Evolutionary conservation across 2,329 filamentous ascomycete genomes (phyloP).

Genomic region (Cladophialophora yegresii): DNA sequence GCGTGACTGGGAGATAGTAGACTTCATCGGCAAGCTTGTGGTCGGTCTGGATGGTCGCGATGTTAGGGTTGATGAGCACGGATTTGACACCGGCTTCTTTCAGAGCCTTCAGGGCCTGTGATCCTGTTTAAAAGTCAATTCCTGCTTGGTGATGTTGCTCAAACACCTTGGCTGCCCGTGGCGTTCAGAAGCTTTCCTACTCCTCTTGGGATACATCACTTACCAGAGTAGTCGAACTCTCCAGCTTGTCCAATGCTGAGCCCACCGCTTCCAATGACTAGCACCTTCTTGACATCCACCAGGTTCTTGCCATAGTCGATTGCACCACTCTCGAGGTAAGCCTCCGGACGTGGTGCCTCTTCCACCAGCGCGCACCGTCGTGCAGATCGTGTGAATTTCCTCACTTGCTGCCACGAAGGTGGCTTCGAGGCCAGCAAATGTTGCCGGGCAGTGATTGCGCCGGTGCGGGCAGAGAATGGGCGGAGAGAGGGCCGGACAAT

Average conservation of each 20-base stretch:
- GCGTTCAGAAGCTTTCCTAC: not conserved
- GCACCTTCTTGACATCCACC: conserved; percentile 92
- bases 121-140: conserved; percentile 59
- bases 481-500: conserved; percentile 25
- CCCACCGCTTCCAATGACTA: conserved; percentile 94
- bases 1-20: conserved; percentile 96
- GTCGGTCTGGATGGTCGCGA: conserved; percentile 96
- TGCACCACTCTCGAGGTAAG: conserved; percentile 84
- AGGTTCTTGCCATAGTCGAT: conserved; percentile 74
- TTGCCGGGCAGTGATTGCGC: conserved; percentile 33
- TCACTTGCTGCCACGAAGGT: conserved; percentile 47
- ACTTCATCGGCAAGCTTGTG: conserved; percentile 95
- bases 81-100: conserved; percentile 92
- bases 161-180: not conserved
- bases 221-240: conserved; percentile 98
- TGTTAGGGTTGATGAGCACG: conserved; percentile 96
- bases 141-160: not conserved
- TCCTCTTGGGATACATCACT: not conserved
- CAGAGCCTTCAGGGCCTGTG: conserved; percentile 92
- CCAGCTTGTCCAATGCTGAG: conserved; percentile 95
- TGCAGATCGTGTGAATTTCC: conserved; percentile 48
- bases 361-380: conserved; percentile 54
- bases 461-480: conserved; percentile 25
- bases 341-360: conserved; percentile 76
- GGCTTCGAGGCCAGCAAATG: conserved; percentile 43